Percentiles rank a stretch among this genome's conserved stretches.
Conservation (phyloP, 805 yeast genomes). For the Teunomyces stri region DNA sequence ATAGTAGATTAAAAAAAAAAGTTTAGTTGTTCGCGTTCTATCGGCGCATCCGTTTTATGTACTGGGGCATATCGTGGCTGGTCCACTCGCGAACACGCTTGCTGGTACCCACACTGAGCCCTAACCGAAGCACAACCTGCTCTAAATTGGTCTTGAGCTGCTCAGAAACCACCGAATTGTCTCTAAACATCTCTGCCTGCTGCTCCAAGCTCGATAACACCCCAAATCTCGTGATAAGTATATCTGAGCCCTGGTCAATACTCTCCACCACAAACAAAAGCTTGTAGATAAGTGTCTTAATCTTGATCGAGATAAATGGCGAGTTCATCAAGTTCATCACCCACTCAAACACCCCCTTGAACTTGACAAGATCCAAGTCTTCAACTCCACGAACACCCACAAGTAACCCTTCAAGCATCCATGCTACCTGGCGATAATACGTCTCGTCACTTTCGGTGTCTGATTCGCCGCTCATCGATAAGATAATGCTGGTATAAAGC, state of each 20-base stretch:
- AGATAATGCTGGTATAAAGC: slow-evolving; percentile 38
- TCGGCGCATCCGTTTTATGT: slow-evolving; percentile 39
- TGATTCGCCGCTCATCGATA: slow-evolving; percentile 19
- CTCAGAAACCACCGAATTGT: slow-evolving; percentile 9
- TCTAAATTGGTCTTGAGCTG: slow-evolving; percentile 42
- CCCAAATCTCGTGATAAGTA: slow-evolving; percentile 58
- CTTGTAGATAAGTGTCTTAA: slow-evolving; percentile 39
- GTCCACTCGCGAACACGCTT: slow-evolving; percentile 67
- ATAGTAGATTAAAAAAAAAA: not conserved
- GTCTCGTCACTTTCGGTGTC: slow-evolving; percentile 43
- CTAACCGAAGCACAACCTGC: slow-evolving; percentile 46
- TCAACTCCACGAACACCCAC: slow-evolving; percentile 42
- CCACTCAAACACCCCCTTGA: slow-evolving; percentile 66
- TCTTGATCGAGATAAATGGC: slow-evolving; percentile 43
- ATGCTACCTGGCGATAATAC: slow-evolving; percentile 56
- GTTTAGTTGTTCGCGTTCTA: not conserved
- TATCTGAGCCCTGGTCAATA: slow-evolving; percentile 57
- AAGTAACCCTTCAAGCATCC: slow-evolving; percentile 58
- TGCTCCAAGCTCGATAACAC: slow-evolving; percentile 25
- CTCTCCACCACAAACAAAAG: slow-evolving; percentile 48
- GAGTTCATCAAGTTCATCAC: slow-evolving; percentile 51
- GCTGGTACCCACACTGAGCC: slow-evolving; percentile 36
- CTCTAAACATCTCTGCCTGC: slow-evolving; percentile 5
- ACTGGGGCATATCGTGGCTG: slow-evolving; percentile 43
- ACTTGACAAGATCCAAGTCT: slow-evolving; percentile 56